Conservation (phyloP, 2,329 filamentous ascomycete species). For the Sclerotiophoma versabilis region DNA sequence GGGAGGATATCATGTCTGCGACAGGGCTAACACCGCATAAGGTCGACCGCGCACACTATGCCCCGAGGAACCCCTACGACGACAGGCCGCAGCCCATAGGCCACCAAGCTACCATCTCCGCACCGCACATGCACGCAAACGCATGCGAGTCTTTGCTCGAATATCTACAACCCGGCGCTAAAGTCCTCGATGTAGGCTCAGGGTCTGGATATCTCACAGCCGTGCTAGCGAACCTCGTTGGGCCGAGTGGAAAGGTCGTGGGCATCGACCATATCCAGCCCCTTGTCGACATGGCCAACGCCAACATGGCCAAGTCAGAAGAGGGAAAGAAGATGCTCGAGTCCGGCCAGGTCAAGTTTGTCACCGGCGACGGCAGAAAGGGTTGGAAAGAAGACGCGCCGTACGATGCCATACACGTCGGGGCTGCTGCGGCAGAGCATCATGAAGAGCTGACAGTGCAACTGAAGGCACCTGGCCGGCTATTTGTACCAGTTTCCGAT, state of each 20-base stretch:
- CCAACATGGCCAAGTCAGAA: slow-evolving; percentile 55
- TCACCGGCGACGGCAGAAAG: slow-evolving; percentile 70
- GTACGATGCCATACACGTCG: slow-evolving; percentile 96
- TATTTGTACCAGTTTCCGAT: slow-evolving; percentile 79
- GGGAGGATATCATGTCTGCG: not conserved
- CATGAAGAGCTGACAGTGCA: slow-evolving; percentile 78
- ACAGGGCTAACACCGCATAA: slow-evolving; percentile 43
- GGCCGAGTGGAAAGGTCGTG: slow-evolving; percentile 53
- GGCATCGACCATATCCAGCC: slow-evolving; percentile 60
- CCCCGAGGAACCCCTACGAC: slow-evolving; percentile 73
- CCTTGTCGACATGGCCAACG: slow-evolving; percentile 51
- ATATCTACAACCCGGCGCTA: slow-evolving; percentile 60
- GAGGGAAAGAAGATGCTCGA: slow-evolving; percentile 65
- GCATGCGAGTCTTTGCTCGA: slow-evolving; percentile 69
- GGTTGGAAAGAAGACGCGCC: slow-evolving; percentile 58
- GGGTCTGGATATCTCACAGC: slow-evolving; percentile 80
- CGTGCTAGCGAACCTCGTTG: slow-evolving; percentile 80
- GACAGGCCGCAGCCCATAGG: slow-evolving; percentile 75
- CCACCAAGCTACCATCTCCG: slow-evolving; percentile 72
- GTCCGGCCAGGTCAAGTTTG: slow-evolving; percentile 70
- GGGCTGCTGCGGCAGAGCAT: slow-evolving; percentile 78
- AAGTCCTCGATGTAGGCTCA: slow-evolving; percentile 58
- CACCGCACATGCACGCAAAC: slow-evolving; percentile 75
- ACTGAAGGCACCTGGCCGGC: slow-evolving; percentile 76
- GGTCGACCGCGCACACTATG: slow-evolving; percentile 90